Evolutionary conservation across 2,329 filamentous ascomycete species (phyloP).

Genomic region (Fonsecaea erecta): DNA sequence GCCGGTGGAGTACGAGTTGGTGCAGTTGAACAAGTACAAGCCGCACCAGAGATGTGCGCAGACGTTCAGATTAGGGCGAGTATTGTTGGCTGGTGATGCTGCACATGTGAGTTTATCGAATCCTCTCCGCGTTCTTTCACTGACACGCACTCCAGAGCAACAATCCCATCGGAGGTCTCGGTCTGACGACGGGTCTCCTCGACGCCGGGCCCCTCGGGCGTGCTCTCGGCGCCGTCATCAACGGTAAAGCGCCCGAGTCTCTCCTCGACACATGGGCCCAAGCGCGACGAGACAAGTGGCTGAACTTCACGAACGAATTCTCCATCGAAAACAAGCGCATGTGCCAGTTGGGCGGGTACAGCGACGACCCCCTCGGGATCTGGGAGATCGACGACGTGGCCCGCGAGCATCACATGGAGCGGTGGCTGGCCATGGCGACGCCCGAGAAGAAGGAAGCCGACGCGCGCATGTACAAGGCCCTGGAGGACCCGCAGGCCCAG

Average conservation of each 20-base stretch:
- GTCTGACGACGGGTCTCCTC: conserved; percentile 33
- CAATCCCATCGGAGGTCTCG: conserved; percentile 35
- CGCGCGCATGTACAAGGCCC: conserved; percentile 25
- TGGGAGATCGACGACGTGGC: conserved; percentile 30
- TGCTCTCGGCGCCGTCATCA: conserved; percentile 27
- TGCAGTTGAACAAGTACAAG: conserved; percentile 32
- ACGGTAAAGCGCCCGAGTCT: conserved; percentile 23
- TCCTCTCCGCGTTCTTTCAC: neutral
- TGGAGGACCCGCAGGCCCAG: conserved; percentile 29
- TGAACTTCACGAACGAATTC: conserved; percentile 31
- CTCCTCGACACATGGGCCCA: conserved; percentile 29
- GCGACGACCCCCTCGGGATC: conserved; percentile 26
- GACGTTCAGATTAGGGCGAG: conserved; percentile 30
- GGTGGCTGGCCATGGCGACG: conserved; percentile 29
- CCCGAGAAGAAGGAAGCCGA: conserved; percentile 31
- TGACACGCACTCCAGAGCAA: conserved; percentile 23
- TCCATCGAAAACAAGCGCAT: conserved; percentile 31
- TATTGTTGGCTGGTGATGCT: conserved; percentile 34
- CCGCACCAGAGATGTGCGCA: conserved; percentile 33
- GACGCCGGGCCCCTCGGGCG: conserved; percentile 30
- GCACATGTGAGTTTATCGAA: conserved; percentile 24
- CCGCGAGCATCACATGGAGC: conserved; percentile 30
- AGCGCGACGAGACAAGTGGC: conserved; percentile 28
- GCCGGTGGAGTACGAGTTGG: conserved; percentile 36
- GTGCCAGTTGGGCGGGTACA: conserved; percentile 28